These are phyloP conservation scores for Trypanosoma conorhini DNA, from an alignment of 208 protist genomes.

Conservation along the genomic window DNA sequence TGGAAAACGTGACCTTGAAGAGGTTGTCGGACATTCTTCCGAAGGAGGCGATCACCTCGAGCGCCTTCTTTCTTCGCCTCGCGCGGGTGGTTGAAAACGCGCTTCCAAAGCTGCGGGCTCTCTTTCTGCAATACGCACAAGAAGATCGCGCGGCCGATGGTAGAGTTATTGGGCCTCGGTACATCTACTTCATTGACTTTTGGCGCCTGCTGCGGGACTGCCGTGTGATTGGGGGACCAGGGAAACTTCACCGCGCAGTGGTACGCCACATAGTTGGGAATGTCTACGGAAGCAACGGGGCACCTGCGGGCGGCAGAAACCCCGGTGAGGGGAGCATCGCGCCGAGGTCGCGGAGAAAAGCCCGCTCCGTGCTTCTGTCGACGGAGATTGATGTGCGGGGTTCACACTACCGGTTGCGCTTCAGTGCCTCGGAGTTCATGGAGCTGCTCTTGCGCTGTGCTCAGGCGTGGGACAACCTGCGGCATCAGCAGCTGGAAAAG, in stretches of 20 bases:
- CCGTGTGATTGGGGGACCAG: conserved; percentile 47
- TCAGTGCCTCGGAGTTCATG: conserved; percentile 62
- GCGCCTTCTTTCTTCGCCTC: conserved; percentile 49
- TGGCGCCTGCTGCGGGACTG: conserved; percentile 62
- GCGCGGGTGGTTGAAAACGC: conserved; percentile 49
- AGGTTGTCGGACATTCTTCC: conserved; percentile 64
- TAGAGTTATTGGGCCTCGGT: conserved; percentile 4
- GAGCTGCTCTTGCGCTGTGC: conserved; percentile 70
- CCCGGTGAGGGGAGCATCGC: neutral
- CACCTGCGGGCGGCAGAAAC: neutral
- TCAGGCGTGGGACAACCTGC: conserved; percentile 61
- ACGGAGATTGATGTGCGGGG: conserved; percentile 62
- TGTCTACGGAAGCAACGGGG: conserved; percentile 29
- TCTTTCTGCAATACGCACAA: conserved; percentile 60
- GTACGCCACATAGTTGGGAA: conserved; percentile 67
- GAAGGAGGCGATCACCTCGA: conserved; percentile 26
- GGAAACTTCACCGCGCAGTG: conserved; percentile 56
- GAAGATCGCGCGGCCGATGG: neutral
- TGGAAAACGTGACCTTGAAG: conserved; percentile 49
- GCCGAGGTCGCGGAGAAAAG: neutral
- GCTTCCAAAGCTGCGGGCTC: conserved; percentile 44
- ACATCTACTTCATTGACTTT: conserved; percentile 52
- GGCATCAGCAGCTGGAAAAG: conserved; percentile 24
- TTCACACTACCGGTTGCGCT: conserved; percentile 50
- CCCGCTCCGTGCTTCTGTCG: conserved; percentile 40